Conservation (phyloP, 1,284 basidiomycete species). For the Phenoliferia sp. region DNA sequence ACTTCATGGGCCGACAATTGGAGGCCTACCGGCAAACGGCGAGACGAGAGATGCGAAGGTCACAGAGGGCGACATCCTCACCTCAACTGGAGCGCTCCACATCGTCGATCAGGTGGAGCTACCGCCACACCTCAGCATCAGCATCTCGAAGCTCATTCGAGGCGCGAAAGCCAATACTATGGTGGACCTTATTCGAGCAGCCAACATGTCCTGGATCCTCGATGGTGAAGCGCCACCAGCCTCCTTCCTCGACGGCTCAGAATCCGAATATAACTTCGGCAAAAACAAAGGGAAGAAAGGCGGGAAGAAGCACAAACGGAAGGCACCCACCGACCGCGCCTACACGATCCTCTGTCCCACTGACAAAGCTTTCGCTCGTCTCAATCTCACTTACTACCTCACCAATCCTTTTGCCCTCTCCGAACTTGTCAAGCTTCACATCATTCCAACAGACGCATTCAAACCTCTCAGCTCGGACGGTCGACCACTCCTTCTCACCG, state of each 20-base stretch:
- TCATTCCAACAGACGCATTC: conserved; percentile 51
- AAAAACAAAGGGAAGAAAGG: neutral
- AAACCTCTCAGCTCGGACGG: conserved; percentile 1
- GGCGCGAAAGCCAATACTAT: conserved; percentile 78
- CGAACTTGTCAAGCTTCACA: conserved; percentile 77
- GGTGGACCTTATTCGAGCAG: conserved; percentile 72
- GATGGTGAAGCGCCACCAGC: conserved; percentile 70
- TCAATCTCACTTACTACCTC: conserved; percentile 77
- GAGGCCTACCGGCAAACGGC: conserved; percentile 53
- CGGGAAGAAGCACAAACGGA: conserved; percentile 7
- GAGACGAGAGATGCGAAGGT: conserved; percentile 35
- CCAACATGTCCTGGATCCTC: conserved; percentile 82
- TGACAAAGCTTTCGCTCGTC: conserved; percentile 84
- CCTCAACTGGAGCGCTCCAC: conserved; percentile 86
- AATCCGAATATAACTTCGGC: neutral
- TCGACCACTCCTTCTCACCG: conserved; percentile 62
- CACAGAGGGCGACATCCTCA: conserved; percentile 58
- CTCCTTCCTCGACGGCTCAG: conserved; percentile 43
- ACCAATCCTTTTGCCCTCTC: conserved; percentile 57
- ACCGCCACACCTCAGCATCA: conserved; percentile 74
- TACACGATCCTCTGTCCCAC: conserved; percentile 83
- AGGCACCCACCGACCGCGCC: conserved; percentile 36
- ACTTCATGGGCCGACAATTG: conserved; percentile 42
- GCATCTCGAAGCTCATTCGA: conserved; percentile 78
- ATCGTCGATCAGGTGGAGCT: conserved; percentile 78